Conservation (phyloP, 176 grass and related monocot species). For the Hyparrhenia diplandra region DNA sequence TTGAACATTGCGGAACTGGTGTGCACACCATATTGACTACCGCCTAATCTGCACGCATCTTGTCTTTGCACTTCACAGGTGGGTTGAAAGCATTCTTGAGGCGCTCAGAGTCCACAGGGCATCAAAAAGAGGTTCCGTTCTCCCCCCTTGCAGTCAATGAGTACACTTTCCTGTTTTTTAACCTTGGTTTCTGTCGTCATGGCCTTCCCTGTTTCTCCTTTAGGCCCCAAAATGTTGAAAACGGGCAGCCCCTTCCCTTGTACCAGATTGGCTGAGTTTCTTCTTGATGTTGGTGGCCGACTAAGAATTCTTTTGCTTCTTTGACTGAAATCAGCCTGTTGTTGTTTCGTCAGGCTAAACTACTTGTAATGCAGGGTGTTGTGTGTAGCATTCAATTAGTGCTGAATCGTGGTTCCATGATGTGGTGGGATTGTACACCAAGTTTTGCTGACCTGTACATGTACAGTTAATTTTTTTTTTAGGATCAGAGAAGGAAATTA, state of each 20-base stretch:
- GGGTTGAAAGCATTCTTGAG: conserved; percentile 84
- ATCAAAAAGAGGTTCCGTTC: conserved; percentile 38
- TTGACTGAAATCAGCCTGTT: too few species aligned
- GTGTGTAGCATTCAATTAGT: background rate
- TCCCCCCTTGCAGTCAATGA: background rate
- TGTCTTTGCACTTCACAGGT: conserved; percentile 47
- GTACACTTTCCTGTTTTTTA: background rate
- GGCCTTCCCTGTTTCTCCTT: background rate
- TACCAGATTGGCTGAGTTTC: background rate
- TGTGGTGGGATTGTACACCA: background rate
- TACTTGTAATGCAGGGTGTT: background rate
- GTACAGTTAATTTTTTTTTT: background rate
- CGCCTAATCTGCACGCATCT: background rate
- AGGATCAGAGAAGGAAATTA: background rate
- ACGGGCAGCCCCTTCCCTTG: background rate
- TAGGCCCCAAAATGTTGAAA: conserved; percentile 33
- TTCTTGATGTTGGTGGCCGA: background rate
- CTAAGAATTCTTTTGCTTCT: background rate
- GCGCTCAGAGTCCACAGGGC: conserved; percentile 59
- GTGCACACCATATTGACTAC: conserved; percentile 2
- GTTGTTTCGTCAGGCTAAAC: too few species aligned
- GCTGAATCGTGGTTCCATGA: background rate
- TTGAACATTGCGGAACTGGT: background rate
- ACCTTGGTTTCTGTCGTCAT: background rate
- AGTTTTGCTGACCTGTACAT: background rate